Evolutionary conservation across 495 filamentous ascomycete genomes (phyloP), one percentile per base, ranked within the genome.

Genomic region (Stereocaulon alpinum): DNA sequence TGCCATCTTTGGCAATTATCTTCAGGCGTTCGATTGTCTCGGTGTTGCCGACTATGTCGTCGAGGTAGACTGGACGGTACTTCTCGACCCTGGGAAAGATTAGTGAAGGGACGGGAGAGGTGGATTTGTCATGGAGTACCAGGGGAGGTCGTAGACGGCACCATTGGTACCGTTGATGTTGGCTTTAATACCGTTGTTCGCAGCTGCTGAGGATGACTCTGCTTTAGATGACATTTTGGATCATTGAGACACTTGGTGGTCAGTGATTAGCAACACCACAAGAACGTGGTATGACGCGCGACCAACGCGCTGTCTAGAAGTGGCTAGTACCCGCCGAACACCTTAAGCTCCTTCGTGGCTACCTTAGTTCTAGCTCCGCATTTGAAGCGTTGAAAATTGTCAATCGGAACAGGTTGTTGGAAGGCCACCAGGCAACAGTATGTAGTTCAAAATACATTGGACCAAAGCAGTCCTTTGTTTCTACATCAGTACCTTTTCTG

Each of bases 1-100:
- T 99, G 65, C 93, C 93, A 77, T 99, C 93, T 72, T 91, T 93
- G 18, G 94, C 91, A 64, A 99, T 99, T 65, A 99, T 97, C 71
- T 99, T 97, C 64, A 99, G 77, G 20, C 93, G 87, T 72, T 96
- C 94, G 65, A 99, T 86, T 0, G 93, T 99, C 70, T 99, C 93
- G 14, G 85, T 94, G 70, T 99, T 99, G 61, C 93, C 93, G 56
- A 97, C 94, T 52, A 99, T 83, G 69, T 99, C 93, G 74, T 96
- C 90, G 40, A 99, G 86, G 75, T 90, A 88, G 53, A 91, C 76
- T 0, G 93, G 93, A 44, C 93, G 83, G 73, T 99, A 99, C 71
- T 99, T 99, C 72, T 99, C 93, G 41, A 99, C 94, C 93, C 93
- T 34, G 37, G 20, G 15, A 17, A 30, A 61, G 22, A 62, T 67